Base-by-base conservation (phyloP, 441 rosid species). In the Isatis lusitanica region DNA sequence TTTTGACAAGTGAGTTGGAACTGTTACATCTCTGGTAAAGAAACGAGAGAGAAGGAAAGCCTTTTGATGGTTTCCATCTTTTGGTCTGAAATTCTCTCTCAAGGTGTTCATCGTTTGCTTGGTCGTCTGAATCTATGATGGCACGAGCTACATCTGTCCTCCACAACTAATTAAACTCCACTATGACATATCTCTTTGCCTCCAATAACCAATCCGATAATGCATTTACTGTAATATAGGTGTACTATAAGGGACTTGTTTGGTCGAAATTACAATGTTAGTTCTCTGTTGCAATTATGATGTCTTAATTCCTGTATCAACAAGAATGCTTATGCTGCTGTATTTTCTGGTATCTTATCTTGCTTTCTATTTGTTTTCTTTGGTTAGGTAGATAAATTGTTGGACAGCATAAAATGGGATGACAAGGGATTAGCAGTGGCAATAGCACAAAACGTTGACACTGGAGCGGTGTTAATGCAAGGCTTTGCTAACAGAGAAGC, bases 371-470 rank as follows among this genome's bases (percentile, higher is more conserved):
- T 42, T 62, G 57, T 35, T 36, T 64, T 74, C 36, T 69, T 46
- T 44, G 78, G 83, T 73, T 82, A 92, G 97, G 91, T 88, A 61
- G 88, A 83, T 48, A 58, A 73, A 2, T 80, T 94, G 81, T 69
- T 92, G 77, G 93, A 89, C 80, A 71, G 78, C 63, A 80, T 92
- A 62, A 94, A 90, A 80, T 92, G 99, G 98, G 96, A 94, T 13
- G 88, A 87, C 63, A 89, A 86, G 85, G 98, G 99, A 58, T 83
- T 92, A 79, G 98, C 93, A 1, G 97, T 92, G 83, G 94, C 92
- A 53, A 90, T 94, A 53, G 99, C 96, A 39, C 99, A 94, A 78
- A 91, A 92, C 73, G 88, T 94, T 50, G 97, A 92, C 81, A 86
- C 96, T 0, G 96, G 97, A 76, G 92, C 97, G 1, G 66, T 94